Conservation (phyloP, 1,139 yeast species). For the Torulaspora pretoriensis region DNA sequence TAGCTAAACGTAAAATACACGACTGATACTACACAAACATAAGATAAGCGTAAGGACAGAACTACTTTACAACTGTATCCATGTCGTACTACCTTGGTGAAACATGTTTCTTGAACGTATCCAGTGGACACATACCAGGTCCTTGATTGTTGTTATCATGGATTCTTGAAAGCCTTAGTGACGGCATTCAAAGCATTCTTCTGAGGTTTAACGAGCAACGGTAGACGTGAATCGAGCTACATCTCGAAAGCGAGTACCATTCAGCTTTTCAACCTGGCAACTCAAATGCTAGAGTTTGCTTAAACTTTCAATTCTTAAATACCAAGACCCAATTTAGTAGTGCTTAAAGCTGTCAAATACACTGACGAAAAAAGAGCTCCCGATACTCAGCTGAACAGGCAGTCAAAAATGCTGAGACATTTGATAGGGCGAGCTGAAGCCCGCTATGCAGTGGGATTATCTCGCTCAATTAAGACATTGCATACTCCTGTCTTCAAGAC, state of each 20-base stretch:
- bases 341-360: not conserved
- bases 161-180: constrained; percentile 1
- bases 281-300: not conserved
- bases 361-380: not conserved
- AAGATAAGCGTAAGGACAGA: too few species aligned
- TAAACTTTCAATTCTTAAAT: not conserved
- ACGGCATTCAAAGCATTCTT: not conserved
- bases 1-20: not conserved
- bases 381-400: not conserved
- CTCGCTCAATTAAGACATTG: constrained; percentile 21
- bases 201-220: not conserved
- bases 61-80: constrained; percentile 13
- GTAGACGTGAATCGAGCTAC: not conserved
- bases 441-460: too few species aligned
- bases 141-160: constrained; percentile 11
- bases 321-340: too few species aligned
- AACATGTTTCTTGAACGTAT: constrained; percentile 5
- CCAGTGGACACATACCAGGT: constrained; percentile 11
- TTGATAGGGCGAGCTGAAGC: not conserved
- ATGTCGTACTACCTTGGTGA: constrained; percentile 20
- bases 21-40: not conserved
- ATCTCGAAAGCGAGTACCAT: not conserved
- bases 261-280: not conserved
- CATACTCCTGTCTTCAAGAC: constrained; percentile 28
- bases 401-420: not conserved